These are phyloP conservation scores for Metschnikowia amazonensis DNA, from an alignment of 805 yeast species.

Conservation along the genomic window DNA sequence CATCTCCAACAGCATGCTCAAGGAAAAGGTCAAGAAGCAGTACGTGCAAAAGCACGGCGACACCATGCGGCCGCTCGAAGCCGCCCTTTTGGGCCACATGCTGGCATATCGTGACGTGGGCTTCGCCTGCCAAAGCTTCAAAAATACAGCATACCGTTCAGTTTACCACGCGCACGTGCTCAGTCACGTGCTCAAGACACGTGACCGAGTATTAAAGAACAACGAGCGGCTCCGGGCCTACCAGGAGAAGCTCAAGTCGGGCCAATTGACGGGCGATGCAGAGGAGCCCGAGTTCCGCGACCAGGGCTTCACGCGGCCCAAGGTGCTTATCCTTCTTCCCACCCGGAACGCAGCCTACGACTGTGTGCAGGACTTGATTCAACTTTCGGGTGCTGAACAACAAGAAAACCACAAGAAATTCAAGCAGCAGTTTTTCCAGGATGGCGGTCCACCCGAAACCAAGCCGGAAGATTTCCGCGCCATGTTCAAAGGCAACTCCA, in stretches of 20 bases:
- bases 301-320: slow-evolving; percentile 95
- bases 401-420: slow-evolving; percentile 80
- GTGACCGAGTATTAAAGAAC: slow-evolving; percentile 80
- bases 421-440: slow-evolving; percentile 60
- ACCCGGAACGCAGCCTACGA: slow-evolving; percentile 76
- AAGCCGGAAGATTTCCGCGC: slow-evolving; percentile 84
- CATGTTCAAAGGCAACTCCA: slow-evolving; percentile 81
- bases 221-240: slow-evolving; percentile 51
- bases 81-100: slow-evolving; percentile 56
- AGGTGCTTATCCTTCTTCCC: slow-evolving; percentile 77
- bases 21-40: slow-evolving; percentile 27
- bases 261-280: slow-evolving; percentile 29
- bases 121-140: slow-evolving; percentile 50
- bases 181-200: slow-evolving; percentile 81
- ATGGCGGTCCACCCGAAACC: slow-evolving; percentile 42
- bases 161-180: slow-evolving; percentile 67
- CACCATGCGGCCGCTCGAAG: slow-evolving; percentile 38
- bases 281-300: slow-evolving; percentile 69
- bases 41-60: slow-evolving; percentile 17
- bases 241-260: slow-evolving; percentile 38
- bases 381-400: slow-evolving; percentile 64
- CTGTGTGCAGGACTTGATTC: slow-evolving; percentile 58
- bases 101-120: slow-evolving; percentile 70
- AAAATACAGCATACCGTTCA: slow-evolving; percentile 55
- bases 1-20: slow-evolving; percentile 17